These are phyloP conservation scores for Pseudopediastrum boryanum DNA, from an alignment of 139 green algal species.

Conservation along the genomic window DNA sequence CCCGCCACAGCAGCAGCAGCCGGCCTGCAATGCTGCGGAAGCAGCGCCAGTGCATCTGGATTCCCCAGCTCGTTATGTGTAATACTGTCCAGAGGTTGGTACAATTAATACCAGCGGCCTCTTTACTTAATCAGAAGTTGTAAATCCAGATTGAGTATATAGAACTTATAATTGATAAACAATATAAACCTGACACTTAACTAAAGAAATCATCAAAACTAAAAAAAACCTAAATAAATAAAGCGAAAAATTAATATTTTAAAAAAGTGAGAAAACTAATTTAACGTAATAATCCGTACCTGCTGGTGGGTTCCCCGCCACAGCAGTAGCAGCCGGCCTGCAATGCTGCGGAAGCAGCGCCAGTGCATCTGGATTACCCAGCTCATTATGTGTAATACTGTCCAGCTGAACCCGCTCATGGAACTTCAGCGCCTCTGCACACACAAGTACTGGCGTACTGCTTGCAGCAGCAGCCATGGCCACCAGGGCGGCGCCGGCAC, in stretches of 20 bases:
- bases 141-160: too few species aligned
- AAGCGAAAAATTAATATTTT: too few species aligned
- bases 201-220: too few species aligned
- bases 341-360: conserved; percentile 37
- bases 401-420: conserved; percentile 90
- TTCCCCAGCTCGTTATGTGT: conserved; percentile 96
- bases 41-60: conserved; percentile 60
- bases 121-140: too few species aligned
- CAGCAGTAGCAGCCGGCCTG: neutral
- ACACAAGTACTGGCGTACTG: conserved; percentile 91
- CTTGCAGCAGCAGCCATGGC: conserved; percentile 70
- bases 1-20: too few species aligned
- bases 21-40: conserved; percentile 22
- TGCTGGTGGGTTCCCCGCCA: too few species aligned
- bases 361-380: conserved; percentile 82
- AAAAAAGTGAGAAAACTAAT: too few species aligned
- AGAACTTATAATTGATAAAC: too few species aligned
- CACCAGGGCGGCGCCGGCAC: conserved; percentile 84
- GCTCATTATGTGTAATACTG: conserved; percentile 95
- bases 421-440: conserved; percentile 97
- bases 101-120: too few species aligned
- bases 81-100: conserved; percentile 93
- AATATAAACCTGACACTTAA: too few species aligned
- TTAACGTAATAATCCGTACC: too few species aligned
- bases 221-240: too few species aligned